Evolutionary conservation across 192 early-diverging fungal species (phyloP), one percentile per base, ranked within the genome.

Genomic region (Backusella tuberculispora): DNA sequence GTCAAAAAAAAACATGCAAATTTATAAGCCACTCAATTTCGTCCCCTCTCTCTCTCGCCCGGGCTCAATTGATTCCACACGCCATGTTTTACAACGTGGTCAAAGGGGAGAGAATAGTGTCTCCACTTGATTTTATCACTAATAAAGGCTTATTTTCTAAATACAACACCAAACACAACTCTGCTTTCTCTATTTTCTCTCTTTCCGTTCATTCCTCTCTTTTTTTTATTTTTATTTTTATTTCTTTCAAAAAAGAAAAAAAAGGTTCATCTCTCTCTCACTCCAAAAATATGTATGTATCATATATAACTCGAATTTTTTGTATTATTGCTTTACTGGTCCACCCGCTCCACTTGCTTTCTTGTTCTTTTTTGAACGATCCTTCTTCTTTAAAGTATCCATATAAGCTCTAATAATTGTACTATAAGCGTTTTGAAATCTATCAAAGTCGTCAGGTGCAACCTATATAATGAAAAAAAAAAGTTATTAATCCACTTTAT

Each of bases 381-480:
- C 75, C 60, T 80, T 80, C 66, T 80, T 80, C 72, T 80, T 76
- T 29, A 80, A 66, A 12, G 79, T 69, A 47, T 80, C 79, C 79
- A 80, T 80, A 74, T 80, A 80, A 5, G 79, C 79, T 60, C 75
- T 56, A 43, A 80, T 80, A 44, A 80, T 66, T 38, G 75, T 80
- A 53, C 66, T 71, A 37, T 80, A 80, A 19, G 79, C 74, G 17
- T 48, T 45, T 64, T 80, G 79, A 42, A 80, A 80, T 24, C 68
- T 76, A 19, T 76, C 63, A 37, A 74, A 76, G 12, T 80, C 75
- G 29, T 76, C 72, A 40, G 71, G 65, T 7, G 75, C 46, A 15
- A 80, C 79, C 79, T 80, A 69, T 26, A 24, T n/a, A 6, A 34
- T 17, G 63, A 60, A 48, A 37, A 60, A 56, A 46, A 44, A 60